Evolutionary conservation across 495 filamentous ascomycete species (phyloP).

Genomic region (Lepidopterella palustris): DNA sequence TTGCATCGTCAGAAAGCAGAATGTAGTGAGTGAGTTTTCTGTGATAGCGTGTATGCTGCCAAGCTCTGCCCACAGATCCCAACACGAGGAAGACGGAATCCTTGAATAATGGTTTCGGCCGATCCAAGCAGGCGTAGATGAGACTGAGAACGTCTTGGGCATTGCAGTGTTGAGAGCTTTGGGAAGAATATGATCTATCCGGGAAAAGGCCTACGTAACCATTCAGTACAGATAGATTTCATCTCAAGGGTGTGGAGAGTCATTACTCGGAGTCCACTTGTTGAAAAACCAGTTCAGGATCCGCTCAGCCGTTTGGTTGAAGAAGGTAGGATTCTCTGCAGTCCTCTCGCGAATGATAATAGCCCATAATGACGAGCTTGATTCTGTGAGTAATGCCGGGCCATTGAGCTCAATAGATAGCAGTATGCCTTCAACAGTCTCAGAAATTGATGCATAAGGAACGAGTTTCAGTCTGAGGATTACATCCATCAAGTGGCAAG

Average conservation of each 20-base stretch:
- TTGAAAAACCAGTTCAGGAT: conserved; percentile 73
- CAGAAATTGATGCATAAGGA: conserved; percentile 36
- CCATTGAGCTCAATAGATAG: conserved; percentile 72
- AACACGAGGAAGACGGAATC: conserved; percentile 11
- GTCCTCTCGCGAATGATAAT: conserved; percentile 53
- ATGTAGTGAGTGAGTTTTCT: conserved; percentile 37
- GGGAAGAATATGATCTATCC: conserved; percentile 35
- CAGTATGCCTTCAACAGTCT: conserved; percentile 61
- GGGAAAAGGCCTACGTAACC: conserved; percentile 33
- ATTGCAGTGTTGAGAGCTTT: conserved; percentile 33
- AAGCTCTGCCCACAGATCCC: conserved; percentile 41
- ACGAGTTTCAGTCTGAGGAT: conserved; percentile 45
- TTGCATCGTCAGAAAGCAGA: conserved; percentile 28
- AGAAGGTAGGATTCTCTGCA: conserved; percentile 56
- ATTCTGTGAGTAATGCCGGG: conserved; percentile 71
- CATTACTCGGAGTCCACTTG: conserved; percentile 69
- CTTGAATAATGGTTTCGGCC: conserved; percentile 6
- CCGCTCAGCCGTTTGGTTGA: conserved; percentile 57
- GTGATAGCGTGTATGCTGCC: conserved; percentile 27
- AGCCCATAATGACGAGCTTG: conserved; percentile 67
- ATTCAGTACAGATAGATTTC: conserved; percentile 18
- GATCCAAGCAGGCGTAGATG: conserved; percentile 37
- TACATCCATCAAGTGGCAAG: conserved; percentile 66
- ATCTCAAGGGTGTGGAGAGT: neutral
- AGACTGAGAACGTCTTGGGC: conserved; percentile 37